Evolutionary conservation across 345 rosid genomes (phyloP).

Genomic region (Camelina neglecta): DNA sequence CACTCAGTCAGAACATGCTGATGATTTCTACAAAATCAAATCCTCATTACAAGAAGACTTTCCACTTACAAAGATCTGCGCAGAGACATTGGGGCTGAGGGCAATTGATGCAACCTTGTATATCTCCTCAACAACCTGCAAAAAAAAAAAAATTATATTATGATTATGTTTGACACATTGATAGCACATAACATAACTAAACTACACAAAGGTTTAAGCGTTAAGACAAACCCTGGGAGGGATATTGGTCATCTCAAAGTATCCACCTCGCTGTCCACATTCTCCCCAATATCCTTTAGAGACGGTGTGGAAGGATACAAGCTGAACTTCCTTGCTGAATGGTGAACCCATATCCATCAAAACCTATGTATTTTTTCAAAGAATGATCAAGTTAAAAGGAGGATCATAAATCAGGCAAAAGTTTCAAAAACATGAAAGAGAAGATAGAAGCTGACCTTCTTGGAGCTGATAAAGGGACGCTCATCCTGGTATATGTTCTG

Average conservation of each 20-base stretch:
- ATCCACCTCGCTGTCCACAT: constrained; percentile 99
- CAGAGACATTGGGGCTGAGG: constrained; percentile 96
- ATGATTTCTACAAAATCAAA: constrained; percentile 21
- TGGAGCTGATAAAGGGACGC: constrained; percentile 90
- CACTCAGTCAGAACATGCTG: constrained; percentile 13
- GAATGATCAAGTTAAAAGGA: constrained; percentile 25
- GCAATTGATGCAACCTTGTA: constrained; percentile 91
- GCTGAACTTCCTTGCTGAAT: constrained; percentile 84
- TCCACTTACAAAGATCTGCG: constrained; percentile 91
- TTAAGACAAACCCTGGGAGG: constrained; percentile 73
- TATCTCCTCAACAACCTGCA: constrained; percentile 95
- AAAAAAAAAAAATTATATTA: constrained; percentile 19
- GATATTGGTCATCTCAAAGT: constrained; percentile 98
- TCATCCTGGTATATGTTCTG: constrained; percentile 96
- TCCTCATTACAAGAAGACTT: neutral
- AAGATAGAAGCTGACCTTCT: constrained; percentile 60
- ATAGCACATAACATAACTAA: neutral
- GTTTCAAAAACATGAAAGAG: neutral
- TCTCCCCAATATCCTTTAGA: constrained; percentile 99
- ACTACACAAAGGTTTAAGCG: constrained; percentile 16
- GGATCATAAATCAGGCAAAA: neutral
- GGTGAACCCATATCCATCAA: constrained; percentile 92
- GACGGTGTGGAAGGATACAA: constrained; percentile 93
- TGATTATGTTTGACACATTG: neutral
- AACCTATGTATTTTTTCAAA: constrained; percentile 50